A percentile compares a stretch with the other conserved stretches of the same genome.
phyloP scores from a whole-genome alignment of 108 stramenopile genomes.

The Phaeodactylum tricornutum region DNA sequence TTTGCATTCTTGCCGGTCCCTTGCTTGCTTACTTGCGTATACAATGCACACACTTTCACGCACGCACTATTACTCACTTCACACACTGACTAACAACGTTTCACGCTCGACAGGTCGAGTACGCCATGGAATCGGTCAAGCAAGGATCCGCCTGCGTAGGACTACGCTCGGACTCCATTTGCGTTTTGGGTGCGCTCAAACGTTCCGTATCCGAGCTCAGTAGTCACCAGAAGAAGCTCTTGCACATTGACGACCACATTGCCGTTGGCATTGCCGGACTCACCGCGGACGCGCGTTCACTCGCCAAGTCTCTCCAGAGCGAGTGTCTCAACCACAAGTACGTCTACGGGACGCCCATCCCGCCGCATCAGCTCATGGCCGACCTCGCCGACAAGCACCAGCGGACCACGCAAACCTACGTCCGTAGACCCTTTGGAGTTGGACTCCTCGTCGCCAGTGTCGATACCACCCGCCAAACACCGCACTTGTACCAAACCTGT shows the following conservation, averaged over 20 bases:
- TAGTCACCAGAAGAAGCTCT: slow-evolving; percentile 92
- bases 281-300: slow-evolving; percentile 92
- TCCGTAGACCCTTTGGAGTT: slow-evolving; percentile 96
- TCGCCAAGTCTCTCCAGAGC: slow-evolving; percentile 96
- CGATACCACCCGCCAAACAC: slow-evolving; percentile 69
- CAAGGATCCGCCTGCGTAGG: slow-evolving; percentile 95
- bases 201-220: slow-evolving; percentile 92
- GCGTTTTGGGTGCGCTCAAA: slow-evolving; percentile 93
- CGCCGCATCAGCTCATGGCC: slow-evolving; percentile 80
- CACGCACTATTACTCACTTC: no score
- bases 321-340: slow-evolving; percentile 98
- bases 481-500: slow-evolving; percentile 95
- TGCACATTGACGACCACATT: slow-evolving; percentile 97
- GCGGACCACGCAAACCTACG: slow-evolving; percentile 97
- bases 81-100: no score
- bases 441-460: slow-evolving; percentile 86
- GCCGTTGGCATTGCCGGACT: slow-evolving; percentile 94
- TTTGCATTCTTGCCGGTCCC: no score
- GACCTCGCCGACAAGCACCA: slow-evolving; percentile 98
- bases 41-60: no score
- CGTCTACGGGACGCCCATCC: slow-evolving; percentile 89
- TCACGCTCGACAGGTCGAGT: slow-evolving; percentile 85
- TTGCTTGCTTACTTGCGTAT: no score
- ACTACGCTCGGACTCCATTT: slow-evolving; percentile 69
- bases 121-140: slow-evolving; percentile 99